Evolutionary conservation across 306 rosid genomes (phyloP).

Genomic region (Rosa multiflora): DNA sequence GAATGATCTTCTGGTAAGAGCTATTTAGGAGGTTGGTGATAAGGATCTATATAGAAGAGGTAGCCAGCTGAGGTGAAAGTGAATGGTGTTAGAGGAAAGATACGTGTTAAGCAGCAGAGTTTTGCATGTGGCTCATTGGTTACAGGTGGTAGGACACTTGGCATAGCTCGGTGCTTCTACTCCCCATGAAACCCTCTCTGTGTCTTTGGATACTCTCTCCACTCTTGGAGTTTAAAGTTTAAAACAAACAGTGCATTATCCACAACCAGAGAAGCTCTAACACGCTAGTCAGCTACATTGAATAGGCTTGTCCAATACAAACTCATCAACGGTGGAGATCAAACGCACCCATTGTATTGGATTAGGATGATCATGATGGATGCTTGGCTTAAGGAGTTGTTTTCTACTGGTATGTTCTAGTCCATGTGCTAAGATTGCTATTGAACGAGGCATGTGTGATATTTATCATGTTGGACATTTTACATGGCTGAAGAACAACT

Average conservation of each 20-base stretch:
- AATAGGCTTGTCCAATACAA: not conserved
- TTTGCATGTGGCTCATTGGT: constrained; percentile 42
- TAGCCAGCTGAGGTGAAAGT: not conserved
- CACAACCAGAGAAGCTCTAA: not conserved
- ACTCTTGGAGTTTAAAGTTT: not conserved
- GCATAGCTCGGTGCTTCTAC: constrained; percentile 22
- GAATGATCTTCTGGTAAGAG: not conserved
- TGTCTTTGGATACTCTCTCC: constrained; percentile 9
- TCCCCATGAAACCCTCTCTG: not conserved
- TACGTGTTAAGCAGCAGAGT: constrained; percentile 47
- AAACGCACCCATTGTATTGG: too few species aligned
- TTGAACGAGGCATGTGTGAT: not conserved
- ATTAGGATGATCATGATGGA: not conserved
- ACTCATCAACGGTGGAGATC: constrained; percentile 8
- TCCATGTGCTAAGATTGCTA: not conserved
- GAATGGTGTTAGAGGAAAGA: constrained; percentile 8
- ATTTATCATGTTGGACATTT: not conserved
- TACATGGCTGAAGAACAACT: not conserved
- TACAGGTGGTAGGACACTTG: constrained; percentile 85
- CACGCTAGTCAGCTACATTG: too few species aligned
- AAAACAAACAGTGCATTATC: constrained; percentile 41
- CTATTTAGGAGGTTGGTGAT: not conserved
- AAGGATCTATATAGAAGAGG: constrained; percentile 29
- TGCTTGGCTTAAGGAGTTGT: not conserved
- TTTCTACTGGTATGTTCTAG: not conserved